Base-by-base conservation (phyloP, 1,284 basidiomycete species). In the Pterula multifida region DNA sequence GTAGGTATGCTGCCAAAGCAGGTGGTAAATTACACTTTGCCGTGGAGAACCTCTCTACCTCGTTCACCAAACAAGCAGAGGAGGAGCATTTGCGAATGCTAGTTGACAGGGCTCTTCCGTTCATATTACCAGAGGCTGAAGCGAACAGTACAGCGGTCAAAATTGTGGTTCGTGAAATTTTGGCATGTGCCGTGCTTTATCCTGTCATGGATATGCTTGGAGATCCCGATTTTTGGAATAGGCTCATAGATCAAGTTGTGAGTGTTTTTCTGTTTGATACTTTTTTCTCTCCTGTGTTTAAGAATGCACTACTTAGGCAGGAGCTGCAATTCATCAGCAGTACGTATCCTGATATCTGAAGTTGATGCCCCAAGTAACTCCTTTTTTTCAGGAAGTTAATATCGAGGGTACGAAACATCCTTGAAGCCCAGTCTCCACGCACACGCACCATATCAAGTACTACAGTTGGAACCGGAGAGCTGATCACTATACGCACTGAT, bases 221-320 rank as follows among this genome's bases (percentile, higher is more conserved):
- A 47, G 94, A 98, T 62, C 89, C 92, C 15, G 95, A 98, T 64
- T 96, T 96, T 57, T 97, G 93, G 91, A 98, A 98, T 66, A 74
- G 81, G 50, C 78, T 82, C 45, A 88, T 98, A 49, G 93, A 97
- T 63, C 85, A 93, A 67, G 76, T 90, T 65, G 89, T 89, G 65
- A 63, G 83, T 72, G 28, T 23, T 47, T 32, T 24, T 9, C 22
- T 24, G 19, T 32, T 17, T 32, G 28, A 32, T 6, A 15, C 6
- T 15, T 15, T 32, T 15, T n/a, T n/a, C n/a, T n/a, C n/a, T n/a
- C n/a, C n/a, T n/a, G n/a, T n/a, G n/a, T n/a, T 52, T 44, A 59
- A 50, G 61, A 54, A 44, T 51, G 39, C 4, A 39, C n/a, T 21
- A 46, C 49, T 35, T 54, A 90, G 87, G 89, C 90, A 42, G 88